phyloP scores from a whole-genome alignment of 2,329 filamentous ascomycete species.

The Nannizziopsis arthrosporioides region DNA sequence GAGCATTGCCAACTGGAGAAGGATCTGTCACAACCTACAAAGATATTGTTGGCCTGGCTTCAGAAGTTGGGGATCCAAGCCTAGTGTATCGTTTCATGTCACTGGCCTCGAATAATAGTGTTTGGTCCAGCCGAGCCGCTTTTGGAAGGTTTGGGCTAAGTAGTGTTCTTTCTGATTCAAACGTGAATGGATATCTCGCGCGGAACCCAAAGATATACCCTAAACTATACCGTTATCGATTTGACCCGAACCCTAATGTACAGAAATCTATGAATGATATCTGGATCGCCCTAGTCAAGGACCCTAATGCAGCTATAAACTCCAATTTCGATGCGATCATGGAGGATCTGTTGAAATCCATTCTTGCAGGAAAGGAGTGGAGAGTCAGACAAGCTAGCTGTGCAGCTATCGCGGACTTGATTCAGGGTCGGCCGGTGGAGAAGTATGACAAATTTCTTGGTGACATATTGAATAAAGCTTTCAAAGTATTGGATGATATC shows the following conservation, averaged over 20 bases:
- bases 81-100: conserved; percentile 99
- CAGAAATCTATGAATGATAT: conserved; percentile 95
- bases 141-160: conserved; percentile 91
- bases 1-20: conserved; percentile 78
- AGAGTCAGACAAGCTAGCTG: conserved; percentile 85
- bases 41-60: conserved; percentile 89
- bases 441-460: conserved; percentile 76
- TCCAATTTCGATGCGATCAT: conserved; percentile 80
- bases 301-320: conserved; percentile 64
- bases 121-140: conserved; percentile 93
- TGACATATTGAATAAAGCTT: conserved; percentile 71
- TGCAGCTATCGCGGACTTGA: conserved; percentile 73
- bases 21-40: conserved; percentile 93
- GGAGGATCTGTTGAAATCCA: conserved; percentile 70
- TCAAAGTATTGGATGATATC: conserved; percentile 92
- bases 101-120: conserved; percentile 84
- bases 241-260: conserved; percentile 89
- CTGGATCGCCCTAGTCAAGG: conserved; percentile 91
- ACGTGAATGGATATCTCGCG: conserved; percentile 51
- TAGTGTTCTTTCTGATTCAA: conserved; percentile 78
- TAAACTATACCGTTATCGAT: conserved; percentile 86
- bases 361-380: conserved; percentile 78
- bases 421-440: conserved; percentile 64
- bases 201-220: conserved; percentile 90
- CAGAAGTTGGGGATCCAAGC: conserved; percentile 88